Conservation (phyloP, 345 rosid species). For the Syzygium jambos region DNA sequence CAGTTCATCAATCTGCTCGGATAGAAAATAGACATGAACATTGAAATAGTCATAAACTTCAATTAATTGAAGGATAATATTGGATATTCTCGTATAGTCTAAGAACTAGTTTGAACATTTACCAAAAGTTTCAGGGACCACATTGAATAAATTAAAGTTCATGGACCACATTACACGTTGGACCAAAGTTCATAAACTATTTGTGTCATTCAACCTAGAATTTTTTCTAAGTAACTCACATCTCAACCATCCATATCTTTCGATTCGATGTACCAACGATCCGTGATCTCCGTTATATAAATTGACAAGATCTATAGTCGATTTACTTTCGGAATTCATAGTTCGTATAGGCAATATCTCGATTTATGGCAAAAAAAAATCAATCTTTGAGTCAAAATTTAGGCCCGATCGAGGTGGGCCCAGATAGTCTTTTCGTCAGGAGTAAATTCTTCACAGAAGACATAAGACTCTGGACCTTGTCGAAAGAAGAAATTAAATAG, state of each 20-base stretch:
- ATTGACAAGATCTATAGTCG: background rate
- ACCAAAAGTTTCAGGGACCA: too few relatives aligned
- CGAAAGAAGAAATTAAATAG: fast-evolving
- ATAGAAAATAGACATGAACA: background rate
- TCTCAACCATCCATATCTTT: background rate
- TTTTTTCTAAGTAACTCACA: background rate
- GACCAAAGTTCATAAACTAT: too few relatives aligned
- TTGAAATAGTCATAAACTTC: too few relatives aligned
- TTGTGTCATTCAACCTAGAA: background rate
- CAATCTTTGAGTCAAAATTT: background rate
- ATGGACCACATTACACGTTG: too few relatives aligned
- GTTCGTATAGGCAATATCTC: background rate
- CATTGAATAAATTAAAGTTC: too few relatives aligned
- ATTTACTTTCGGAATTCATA: background rate
- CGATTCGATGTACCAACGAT: background rate
- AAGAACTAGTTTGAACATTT: too few relatives aligned
- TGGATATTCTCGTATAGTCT: too few relatives aligned
- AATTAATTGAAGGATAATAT: too few relatives aligned
- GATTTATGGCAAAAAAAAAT: too few relatives aligned
- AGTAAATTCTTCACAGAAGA: background rate
- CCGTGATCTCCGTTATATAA: background rate
- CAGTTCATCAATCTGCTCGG: background rate
- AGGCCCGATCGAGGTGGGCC: background rate
- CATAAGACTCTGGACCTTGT: background rate
- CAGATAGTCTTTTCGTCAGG: background rate